Conservation (phyloP, 179 eudicot species). For the Spinacia oleracea region DNA sequence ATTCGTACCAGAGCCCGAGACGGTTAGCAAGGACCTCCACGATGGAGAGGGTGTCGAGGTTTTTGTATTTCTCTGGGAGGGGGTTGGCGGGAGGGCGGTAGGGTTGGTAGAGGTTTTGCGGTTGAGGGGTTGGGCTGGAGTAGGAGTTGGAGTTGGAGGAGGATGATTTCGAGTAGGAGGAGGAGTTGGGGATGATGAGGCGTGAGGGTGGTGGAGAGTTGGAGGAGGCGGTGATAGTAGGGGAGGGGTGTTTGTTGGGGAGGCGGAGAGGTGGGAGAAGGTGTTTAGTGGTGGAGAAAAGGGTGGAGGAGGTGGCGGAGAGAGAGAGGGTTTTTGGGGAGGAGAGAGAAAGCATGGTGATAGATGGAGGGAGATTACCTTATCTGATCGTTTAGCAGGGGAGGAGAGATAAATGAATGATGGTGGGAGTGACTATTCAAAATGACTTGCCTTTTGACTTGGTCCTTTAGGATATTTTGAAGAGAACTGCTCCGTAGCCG, state of each 20-base stretch:
- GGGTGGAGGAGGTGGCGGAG: constrained; percentile 2
- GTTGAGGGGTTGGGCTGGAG: constrained; percentile 19
- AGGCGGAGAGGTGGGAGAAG: constrained; percentile 3
- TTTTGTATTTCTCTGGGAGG: constrained; percentile 53
- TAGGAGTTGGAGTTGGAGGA: constrained; percentile 19
- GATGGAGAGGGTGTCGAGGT: constrained; percentile 52
- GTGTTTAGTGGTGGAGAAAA: constrained; percentile 7
- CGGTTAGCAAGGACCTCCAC: constrained; percentile 75
- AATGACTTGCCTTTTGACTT: no score
- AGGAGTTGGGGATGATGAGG: constrained; percentile 8
- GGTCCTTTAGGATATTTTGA: no score
- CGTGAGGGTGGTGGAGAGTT: constrained; percentile 5
- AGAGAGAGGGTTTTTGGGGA: background rate
- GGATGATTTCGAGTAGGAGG: constrained; percentile 22
- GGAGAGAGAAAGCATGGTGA: constrained; percentile 13
- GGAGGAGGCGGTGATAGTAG: background rate
- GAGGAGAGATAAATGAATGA: background rate
- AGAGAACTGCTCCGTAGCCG: no score
- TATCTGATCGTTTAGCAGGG: background rate
- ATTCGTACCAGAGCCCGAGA: constrained; percentile 73
- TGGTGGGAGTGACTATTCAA: no score
- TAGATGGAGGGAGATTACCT: background rate
- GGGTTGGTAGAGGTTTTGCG: constrained; percentile 71
- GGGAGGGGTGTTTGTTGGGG: background rate
- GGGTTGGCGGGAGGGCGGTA: constrained; percentile 71